Conservation (phyloP, 768 basidiomycete genomes). For the Asterophora lycoperdoides region DNA sequence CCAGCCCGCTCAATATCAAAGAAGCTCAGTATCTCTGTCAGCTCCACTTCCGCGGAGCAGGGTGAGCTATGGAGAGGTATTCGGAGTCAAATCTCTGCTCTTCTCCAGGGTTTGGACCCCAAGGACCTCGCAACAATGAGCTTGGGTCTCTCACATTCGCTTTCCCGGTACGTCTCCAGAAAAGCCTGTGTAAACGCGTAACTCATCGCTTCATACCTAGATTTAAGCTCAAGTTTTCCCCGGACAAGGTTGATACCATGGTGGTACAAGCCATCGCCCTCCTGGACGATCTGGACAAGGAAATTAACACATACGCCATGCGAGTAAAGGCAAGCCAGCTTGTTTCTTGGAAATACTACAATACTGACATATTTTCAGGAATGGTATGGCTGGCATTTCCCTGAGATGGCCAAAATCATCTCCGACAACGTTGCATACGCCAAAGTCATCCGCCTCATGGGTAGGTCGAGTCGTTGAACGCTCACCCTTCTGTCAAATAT, state of each 20-base stretch:
- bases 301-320: constrained; percentile 99
- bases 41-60: constrained; percentile 48
- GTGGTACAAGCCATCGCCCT: constrained; percentile 98
- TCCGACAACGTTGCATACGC: constrained; percentile 97
- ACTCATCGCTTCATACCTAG: constrained; percentile 35
- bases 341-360: background rate
- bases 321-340: constrained; percentile 79
- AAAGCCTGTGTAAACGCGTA: background rate
- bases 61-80: constrained; percentile 94
- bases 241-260: constrained; percentile 99
- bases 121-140: constrained; percentile 97
- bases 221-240: constrained; percentile 99
- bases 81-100: constrained; percentile 76
- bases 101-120: constrained; percentile 88
- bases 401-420: constrained; percentile 98
- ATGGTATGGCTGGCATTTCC: constrained; percentile 99
- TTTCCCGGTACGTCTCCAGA: constrained; percentile 65
- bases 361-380: constrained; percentile 50
- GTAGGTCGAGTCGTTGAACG: constrained; percentile 33
- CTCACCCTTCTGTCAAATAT: background rate
- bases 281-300: constrained; percentile 98
- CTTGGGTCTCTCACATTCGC: constrained; percentile 92
- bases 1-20: constrained; percentile 85
- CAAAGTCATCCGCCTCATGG: constrained; percentile 90
- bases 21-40: constrained; percentile 90